phyloP scores from a whole-genome alignment of 495 filamentous ascomycete genomes.

The Glutinoglossum americanum region DNA sequence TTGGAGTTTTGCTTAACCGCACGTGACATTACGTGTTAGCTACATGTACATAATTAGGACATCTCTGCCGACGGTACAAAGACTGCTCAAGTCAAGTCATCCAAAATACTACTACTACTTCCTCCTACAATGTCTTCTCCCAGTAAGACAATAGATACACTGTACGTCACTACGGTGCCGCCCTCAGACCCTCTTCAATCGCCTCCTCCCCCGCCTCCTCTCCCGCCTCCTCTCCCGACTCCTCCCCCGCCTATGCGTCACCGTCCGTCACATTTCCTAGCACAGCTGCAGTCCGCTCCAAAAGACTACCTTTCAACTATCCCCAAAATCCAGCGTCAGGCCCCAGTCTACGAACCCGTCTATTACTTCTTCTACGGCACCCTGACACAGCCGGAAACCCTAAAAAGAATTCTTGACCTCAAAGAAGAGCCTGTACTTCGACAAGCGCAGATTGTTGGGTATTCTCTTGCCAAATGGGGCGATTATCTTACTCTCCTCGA shows the following conservation, averaged over 20 bases:
- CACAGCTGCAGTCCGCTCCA: neutral
- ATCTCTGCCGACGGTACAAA: neutral
- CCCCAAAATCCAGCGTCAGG: neutral
- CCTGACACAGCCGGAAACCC: constrained; percentile 5
- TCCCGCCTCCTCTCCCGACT: neutral
- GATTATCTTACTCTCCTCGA: constrained; percentile 12
- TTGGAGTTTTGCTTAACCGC: too few relatives aligned
- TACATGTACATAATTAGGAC: neutral
- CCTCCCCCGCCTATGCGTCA: neutral
- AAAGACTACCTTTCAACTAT: neutral
- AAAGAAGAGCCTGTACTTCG: constrained; percentile 8
- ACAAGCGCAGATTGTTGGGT: constrained; percentile 9
- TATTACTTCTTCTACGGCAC: constrained; percentile 14
- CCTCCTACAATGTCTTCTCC: neutral
- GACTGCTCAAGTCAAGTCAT: neutral
- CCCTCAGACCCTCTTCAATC: too few relatives aligned
- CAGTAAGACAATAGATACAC: neutral
- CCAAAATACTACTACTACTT: neutral
- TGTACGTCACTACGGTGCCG: neutral
- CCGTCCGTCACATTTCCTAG: neutral
- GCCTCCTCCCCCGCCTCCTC: too few relatives aligned
- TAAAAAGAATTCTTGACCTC: constrained; percentile 10
- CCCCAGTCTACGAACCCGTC: constrained; percentile 3
- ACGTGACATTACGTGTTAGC: neutral
- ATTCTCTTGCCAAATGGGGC: constrained; percentile 11